phyloP scores from a whole-genome alignment of 345 rosid genomes.

The Syzygium aromaticum region DNA sequence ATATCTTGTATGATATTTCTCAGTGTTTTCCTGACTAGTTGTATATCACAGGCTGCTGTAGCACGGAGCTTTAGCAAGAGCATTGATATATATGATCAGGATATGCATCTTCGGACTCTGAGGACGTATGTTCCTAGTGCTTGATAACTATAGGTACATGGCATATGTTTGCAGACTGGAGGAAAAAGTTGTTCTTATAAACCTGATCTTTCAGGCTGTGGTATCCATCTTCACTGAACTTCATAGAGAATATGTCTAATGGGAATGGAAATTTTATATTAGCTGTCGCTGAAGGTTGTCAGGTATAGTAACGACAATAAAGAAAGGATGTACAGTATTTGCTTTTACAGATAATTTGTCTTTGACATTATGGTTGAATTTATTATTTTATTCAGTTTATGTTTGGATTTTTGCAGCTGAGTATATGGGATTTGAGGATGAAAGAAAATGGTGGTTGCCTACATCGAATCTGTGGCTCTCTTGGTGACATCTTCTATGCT shows the following conservation, averaged over 20 bases:
- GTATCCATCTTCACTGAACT: slow-evolving; percentile 56
- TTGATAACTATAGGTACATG: neutral
- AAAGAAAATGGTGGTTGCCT: slow-evolving; percentile 65
- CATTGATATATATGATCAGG: slow-evolving; percentile 66
- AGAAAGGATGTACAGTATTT: neutral
- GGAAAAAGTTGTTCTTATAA: neutral
- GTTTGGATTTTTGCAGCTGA: slow-evolving; percentile 30
- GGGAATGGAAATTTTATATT: slow-evolving; percentile 34
- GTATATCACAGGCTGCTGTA: slow-evolving; percentile 43
- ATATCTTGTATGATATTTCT: neutral
- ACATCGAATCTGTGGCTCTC: slow-evolving; percentile 46
- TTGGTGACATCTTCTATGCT: slow-evolving; percentile 46
- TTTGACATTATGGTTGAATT: neutral
- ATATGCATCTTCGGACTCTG: slow-evolving; percentile 49
- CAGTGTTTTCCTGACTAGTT: neutral
- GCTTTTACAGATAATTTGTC: neutral
- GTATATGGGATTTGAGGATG: slow-evolving; percentile 57
- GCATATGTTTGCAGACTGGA: neutral
- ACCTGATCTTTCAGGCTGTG: slow-evolving; percentile 38
- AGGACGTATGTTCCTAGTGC: slow-evolving; percentile 31
- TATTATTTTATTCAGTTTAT: neutral
- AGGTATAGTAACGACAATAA: slow-evolving; percentile 20
- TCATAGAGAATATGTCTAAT: slow-evolving; percentile 27
- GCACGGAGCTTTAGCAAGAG: slow-evolving; percentile 54
- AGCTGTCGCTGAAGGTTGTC: slow-evolving; percentile 60